Evolutionary conservation across 306 rosid genomes (phyloP).

Genomic region (Cyamopsis tetragonoloba): DNA sequence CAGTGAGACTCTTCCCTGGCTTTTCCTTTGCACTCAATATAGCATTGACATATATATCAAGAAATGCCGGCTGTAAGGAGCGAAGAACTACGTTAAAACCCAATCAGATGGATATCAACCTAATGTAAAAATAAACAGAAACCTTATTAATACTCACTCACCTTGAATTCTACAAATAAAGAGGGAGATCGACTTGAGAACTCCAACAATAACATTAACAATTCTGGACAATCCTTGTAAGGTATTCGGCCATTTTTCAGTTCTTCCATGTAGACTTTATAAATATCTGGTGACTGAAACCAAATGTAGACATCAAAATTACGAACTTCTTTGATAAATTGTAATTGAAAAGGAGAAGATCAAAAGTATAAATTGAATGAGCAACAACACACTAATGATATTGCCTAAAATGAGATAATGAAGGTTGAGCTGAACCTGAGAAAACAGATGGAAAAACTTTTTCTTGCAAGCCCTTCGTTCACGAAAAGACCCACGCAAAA

Average conservation of each 20-base stretch:
- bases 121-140: neutral
- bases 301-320: slow-evolving; percentile 1
- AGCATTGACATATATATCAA: slow-evolving; percentile 80
- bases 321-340: neutral
- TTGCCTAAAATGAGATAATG: neutral
- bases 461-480: slow-evolving; percentile 64
- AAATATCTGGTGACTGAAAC: slow-evolving; percentile 61
- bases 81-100: slow-evolving; percentile 20
- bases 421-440: slow-evolving; percentile 53
- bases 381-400: neutral
- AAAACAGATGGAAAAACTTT: slow-evolving; percentile 59
- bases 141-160: slow-evolving; percentile 32
- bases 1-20: slow-evolving; percentile 69
- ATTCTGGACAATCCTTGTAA: slow-evolving; percentile 70
- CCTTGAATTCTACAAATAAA: slow-evolving; percentile 66
- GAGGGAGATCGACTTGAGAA: slow-evolving; percentile 52
- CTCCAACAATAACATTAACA: slow-evolving; percentile 63
- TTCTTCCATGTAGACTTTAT: slow-evolving; percentile 64
- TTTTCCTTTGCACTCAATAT: slow-evolving; percentile 76
- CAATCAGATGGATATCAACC: neutral
- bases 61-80: slow-evolving; percentile 64
- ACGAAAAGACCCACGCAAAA: slow-evolving; percentile 54
- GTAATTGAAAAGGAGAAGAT: neutral
- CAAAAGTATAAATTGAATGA: slow-evolving; percentile 1
- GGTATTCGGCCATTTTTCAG: slow-evolving; percentile 58